Conservation (phyloP, 768 basidiomycete species). For the Paxillus ammoniavirescens region DNA sequence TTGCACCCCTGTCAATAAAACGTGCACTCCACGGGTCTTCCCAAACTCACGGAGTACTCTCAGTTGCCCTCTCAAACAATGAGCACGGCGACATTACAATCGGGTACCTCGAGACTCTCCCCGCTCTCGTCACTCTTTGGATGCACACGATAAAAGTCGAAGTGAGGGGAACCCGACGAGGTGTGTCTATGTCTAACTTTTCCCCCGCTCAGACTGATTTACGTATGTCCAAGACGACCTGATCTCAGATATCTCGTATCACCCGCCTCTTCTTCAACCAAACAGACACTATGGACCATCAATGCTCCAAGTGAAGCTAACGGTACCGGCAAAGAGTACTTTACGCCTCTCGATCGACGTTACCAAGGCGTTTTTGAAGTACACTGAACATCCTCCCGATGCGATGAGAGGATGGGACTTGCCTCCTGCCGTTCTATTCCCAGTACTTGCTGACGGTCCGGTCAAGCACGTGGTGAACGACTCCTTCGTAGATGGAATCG, state of each 20-base stretch:
- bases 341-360: conserved; percentile 70
- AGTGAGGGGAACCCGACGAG: conserved; percentile 44
- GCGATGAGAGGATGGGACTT: conserved; percentile 95
- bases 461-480: neutral
- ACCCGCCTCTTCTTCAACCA: conserved; percentile 30
- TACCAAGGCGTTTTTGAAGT: conserved; percentile 82
- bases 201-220: neutral
- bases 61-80: conserved; percentile 61
- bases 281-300: conserved; percentile 43
- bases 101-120: conserved; percentile 88
- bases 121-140: conserved; percentile 89
- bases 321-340: conserved; percentile 65
- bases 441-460: conserved; percentile 10
- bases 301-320: conserved; percentile 68
- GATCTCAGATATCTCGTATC: conserved; percentile 63
- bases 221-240: conserved; percentile 49
- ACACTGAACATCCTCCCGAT: conserved; percentile 95
- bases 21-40: conserved; percentile 72
- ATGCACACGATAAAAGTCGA: conserved; percentile 69
- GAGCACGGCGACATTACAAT: conserved; percentile 42
- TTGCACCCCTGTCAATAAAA: conserved; percentile 54
- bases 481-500: neutral
- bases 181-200: conserved; percentile 32
- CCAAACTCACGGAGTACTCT: conserved; percentile 75
- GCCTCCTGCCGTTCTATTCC: conserved; percentile 77